A percentile compares a stretch with the other conserved stretches of the same genome.
Evolutionary conservation across 176 grass and related monocot genomes (phyloP).

Genomic region (Pontederia crassipes): DNA sequence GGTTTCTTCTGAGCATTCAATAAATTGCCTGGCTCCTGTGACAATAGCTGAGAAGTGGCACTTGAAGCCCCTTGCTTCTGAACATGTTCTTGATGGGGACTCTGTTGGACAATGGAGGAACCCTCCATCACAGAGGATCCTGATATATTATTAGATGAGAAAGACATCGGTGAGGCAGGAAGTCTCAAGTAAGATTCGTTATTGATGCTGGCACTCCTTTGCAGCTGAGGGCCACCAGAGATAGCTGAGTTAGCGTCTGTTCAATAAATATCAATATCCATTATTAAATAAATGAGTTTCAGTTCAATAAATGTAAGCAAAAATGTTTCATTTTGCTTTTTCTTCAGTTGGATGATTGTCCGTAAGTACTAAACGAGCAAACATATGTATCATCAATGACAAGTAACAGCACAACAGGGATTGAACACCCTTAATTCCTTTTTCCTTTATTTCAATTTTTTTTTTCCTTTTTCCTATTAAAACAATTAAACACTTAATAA

Average conservation of each 20-base stretch:
- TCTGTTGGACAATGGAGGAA: conserved; percentile 74
- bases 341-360: too few species aligned
- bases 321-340: too few species aligned
- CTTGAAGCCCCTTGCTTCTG: conserved; percentile 69
- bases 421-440: too few species aligned
- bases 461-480: too few species aligned
- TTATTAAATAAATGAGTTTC: too few species aligned
- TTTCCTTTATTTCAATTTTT: too few species aligned
- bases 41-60: conserved; percentile 70
- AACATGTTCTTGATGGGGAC: conserved; percentile 56
- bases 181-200: conserved; percentile 81
- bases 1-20: conserved; percentile 72
- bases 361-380: too few species aligned
- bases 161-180: conserved; percentile 95
- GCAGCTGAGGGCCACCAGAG: conserved; percentile 72
- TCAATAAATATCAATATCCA: too few species aligned
- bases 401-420: too few species aligned
- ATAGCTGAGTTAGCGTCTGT: conserved; percentile 82
- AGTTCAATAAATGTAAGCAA: too few species aligned
- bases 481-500: too few species aligned
- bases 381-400: too few species aligned
- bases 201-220: conserved; percentile 77
- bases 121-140: conserved; percentile 89
- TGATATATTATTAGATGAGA: conserved; percentile 97
- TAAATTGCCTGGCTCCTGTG: conserved; percentile 20